phyloP scores from a whole-genome alignment of 1,284 basidiomycete genomes.

The Pseudomicrostroma phylloplanum region DNA sequence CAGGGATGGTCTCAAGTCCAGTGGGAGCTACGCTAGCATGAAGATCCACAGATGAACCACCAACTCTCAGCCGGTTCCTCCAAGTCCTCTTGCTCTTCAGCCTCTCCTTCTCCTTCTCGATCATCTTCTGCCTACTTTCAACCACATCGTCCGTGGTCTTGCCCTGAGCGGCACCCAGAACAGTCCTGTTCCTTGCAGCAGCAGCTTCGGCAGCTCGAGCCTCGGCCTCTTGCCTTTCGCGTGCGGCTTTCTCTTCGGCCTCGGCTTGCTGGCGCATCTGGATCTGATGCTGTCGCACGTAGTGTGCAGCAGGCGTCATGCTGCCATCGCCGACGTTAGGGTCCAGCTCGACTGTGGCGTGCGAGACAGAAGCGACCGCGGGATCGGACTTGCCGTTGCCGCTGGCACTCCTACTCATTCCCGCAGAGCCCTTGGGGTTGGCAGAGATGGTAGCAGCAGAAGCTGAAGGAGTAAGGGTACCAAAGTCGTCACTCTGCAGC shows the following conservation, averaged over 20 bases:
- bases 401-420: background rate
- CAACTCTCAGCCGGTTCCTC: conserved; percentile 51
- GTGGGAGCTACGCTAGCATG: conserved; percentile 19
- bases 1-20: conserved; percentile 33
- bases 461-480: conserved; percentile 47
- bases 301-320: conserved; percentile 82
- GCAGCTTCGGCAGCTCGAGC: conserved; percentile 49
- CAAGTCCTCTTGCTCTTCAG: conserved; percentile 49
- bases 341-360: conserved; percentile 79
- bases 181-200: background rate
- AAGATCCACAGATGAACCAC: conserved; percentile 10
- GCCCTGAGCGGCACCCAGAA: conserved; percentile 49
- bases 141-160: conserved; percentile 54
- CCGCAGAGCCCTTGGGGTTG: conserved; percentile 37
- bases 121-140: conserved; percentile 52
- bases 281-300: conserved; percentile 74
- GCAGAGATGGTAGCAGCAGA: conserved; percentile 12
- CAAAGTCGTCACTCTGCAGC: conserved; percentile 57
- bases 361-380: conserved; percentile 70
- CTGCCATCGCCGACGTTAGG: conserved; percentile 62
- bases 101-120: conserved; percentile 52
- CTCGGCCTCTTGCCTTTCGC: conserved; percentile 58
- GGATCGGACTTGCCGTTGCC: conserved; percentile 58
- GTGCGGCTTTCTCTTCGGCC: conserved; percentile 51
- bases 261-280: conserved; percentile 58